Base-by-base conservation (phyloP, 495 filamentous ascomycete species). In the Neurospora tetrasperma region DNA sequence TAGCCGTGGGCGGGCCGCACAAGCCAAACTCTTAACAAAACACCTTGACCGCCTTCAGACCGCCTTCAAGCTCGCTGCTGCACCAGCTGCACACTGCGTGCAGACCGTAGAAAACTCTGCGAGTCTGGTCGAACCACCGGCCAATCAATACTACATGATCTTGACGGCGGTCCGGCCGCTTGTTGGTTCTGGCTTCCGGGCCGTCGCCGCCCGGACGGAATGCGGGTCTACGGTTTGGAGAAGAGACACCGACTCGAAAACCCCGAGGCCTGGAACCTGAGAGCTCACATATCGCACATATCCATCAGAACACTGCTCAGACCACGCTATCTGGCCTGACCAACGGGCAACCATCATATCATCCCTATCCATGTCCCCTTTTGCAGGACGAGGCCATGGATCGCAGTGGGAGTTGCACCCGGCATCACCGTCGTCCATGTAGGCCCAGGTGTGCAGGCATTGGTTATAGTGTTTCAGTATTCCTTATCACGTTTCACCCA, bases 91-190 rank as follows among this genome's bases (percentile, higher is more conserved):
- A 38, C 54, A 18, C 54, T 66, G 54, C 54, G 18, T 66, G 27
- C 54, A 66, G 54, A 66, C 54, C 54, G 54, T 66, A 66, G 23
- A 66, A 66, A 66, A 66, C 54, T 66, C 54, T 66, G 54, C 54
- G 54, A 66, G 54, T 38, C 54, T 38, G 27, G 27, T 66, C 54
- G 27, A 66, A 38, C 54, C 27, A 66, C 54, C 14, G 54, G 14
- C 54, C 54, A 66, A 66, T 66, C 54, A 23, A 62, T 62, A 14
- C 54, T 6, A 16, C 54, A 31, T 66, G 14, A 66, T 66, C 27
- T 66, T 35, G 23, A 31, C 48, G 48, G 48, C 48, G 20, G 12
- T 48, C 46, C 48, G 48, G 20, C 20, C 48, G 46, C 48, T 31
- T 66, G 27, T 66, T 66, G 54, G 54, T 35, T 66, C 54, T 66